A percentile compares a stretch with the other conserved stretches of the same genome.
Evolutionary conservation across 2,329 filamentous ascomycete species (phyloP).

Genomic region (Hypoxylon sp.): DNA sequence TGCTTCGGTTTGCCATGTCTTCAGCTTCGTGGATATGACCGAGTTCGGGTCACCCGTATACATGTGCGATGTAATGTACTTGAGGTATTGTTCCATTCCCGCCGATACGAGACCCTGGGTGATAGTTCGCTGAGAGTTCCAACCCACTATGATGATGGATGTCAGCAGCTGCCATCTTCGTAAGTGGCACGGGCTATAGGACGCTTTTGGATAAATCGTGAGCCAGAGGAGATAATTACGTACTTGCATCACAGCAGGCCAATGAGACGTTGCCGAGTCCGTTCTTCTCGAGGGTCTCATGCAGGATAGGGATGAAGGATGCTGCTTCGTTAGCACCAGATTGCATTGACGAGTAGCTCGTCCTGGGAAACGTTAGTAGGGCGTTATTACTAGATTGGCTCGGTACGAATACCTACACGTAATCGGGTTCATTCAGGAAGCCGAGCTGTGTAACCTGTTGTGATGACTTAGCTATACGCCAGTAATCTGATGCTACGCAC

Average conservation of each 20-base stretch:
- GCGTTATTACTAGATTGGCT: slow-evolving; percentile 9
- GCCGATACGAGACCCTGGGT: slow-evolving; percentile 51
- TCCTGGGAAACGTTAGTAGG: slow-evolving; percentile 28
- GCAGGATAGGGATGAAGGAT: slow-evolving; percentile 51
- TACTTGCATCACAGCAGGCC: slow-evolving; percentile 59
- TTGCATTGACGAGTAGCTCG: slow-evolving; percentile 55
- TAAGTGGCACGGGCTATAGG: not conserved
- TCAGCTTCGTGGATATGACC: slow-evolving; percentile 46
- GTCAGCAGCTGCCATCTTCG: not conserved
- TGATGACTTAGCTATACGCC: not conserved
- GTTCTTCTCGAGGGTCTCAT: slow-evolving; percentile 53
- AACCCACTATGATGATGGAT: slow-evolving; percentile 48
- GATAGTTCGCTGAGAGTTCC: slow-evolving; percentile 54
- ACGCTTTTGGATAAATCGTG: too few species aligned
- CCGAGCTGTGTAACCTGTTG: slow-evolving; percentile 57
- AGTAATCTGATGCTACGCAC: not conserved
- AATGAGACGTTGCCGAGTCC: slow-evolving; percentile 55
- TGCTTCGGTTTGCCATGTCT: slow-evolving; percentile 62
- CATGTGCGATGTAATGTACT: slow-evolving; percentile 57
- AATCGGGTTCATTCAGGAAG: slow-evolving; percentile 62
- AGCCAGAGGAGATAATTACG: slow-evolving; percentile 5
- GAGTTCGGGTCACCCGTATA: slow-evolving; percentile 45
- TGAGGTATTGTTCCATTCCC: slow-evolving; percentile 55
- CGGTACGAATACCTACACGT: slow-evolving; percentile 38
- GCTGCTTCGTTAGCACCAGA: slow-evolving; percentile 49